phyloP scores from a whole-genome alignment of 768 basidiomycete species.

The Kwoniella shandongensis region DNA sequence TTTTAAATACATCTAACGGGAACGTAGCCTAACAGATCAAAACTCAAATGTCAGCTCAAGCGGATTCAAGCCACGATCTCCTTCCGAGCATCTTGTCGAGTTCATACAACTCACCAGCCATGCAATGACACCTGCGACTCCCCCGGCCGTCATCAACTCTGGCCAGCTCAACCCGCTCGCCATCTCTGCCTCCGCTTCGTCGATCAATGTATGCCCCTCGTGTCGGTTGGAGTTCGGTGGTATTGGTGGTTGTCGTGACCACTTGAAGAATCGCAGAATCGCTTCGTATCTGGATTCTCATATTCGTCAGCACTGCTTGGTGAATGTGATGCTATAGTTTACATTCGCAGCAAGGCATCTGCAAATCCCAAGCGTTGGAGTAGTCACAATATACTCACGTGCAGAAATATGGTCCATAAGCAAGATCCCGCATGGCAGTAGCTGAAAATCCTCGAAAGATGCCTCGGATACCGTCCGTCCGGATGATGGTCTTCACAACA shows the following conservation, averaged over 20 bases:
- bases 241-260: constrained; percentile 25
- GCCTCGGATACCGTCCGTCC: constrained; percentile 62
- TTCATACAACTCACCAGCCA: constrained; percentile 59
- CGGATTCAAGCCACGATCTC: neutral
- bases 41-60: neutral
- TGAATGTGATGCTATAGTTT: too few relatives aligned
- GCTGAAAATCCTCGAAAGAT: constrained; percentile 74
- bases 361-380: constrained; percentile 11
- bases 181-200: constrained; percentile 56
- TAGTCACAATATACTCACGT: constrained; percentile 59
- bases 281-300: constrained; percentile 49
- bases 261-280: constrained; percentile 49
- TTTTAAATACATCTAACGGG: constrained; percentile 86
- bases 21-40: constrained; percentile 61
- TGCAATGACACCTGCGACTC: constrained; percentile 70
- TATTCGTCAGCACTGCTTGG: too few relatives aligned
- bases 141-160: constrained; percentile 70
- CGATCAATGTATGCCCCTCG: constrained; percentile 53
- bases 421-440: constrained; percentile 74
- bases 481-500: constrained; percentile 63
- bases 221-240: constrained; percentile 52
- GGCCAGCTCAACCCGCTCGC: constrained; percentile 57
- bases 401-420: constrained; percentile 82
- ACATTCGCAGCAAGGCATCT: too few relatives aligned
- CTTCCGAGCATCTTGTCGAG: too few relatives aligned